These are phyloP conservation scores for Penicillium pancosmium DNA, from an alignment of 495 filamentous ascomycete species.

Conservation along the genomic window DNA sequence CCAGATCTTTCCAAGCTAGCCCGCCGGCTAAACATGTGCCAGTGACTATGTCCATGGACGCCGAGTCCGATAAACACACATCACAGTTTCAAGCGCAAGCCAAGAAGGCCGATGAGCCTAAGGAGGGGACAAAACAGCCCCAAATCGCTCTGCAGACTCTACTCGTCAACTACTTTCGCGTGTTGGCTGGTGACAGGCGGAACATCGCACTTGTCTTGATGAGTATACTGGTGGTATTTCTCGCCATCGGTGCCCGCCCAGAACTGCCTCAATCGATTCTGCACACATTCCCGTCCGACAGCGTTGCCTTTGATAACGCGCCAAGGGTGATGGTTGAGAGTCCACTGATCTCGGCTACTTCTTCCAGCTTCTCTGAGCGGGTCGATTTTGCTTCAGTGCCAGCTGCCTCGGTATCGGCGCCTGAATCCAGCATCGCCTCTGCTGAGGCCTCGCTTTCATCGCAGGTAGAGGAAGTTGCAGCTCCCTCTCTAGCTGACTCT, in stretches of 20 bases:
- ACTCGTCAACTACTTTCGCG: constrained; percentile 66
- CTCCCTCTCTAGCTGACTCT: neutral
- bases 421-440: neutral
- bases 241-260: constrained; percentile 39
- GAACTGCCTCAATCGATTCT: constrained; percentile 17
- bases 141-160: constrained; percentile 59
- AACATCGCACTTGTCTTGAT: constrained; percentile 71
- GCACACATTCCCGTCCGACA: constrained; percentile 23
- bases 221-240: constrained; percentile 59
- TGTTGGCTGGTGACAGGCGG: constrained; percentile 67
- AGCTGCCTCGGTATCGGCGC: neutral
- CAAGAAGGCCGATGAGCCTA: neutral
- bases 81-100: neutral
- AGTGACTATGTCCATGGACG: neutral
- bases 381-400: neutral
- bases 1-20: constrained; percentile 10
- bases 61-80: neutral
- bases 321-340: neutral
- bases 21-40: neutral
- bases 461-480: neutral
- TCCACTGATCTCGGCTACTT: neutral
- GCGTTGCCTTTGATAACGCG: neutral
- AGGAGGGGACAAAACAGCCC: constrained; percentile 10
- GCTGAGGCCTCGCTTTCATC: neutral
- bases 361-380: neutral